Percentiles rank a stretch among this genome's conserved stretches.
Evolutionary conservation across 1,139 yeast species (phyloP).

Genomic region (Blastobotrys persicus): DNA sequence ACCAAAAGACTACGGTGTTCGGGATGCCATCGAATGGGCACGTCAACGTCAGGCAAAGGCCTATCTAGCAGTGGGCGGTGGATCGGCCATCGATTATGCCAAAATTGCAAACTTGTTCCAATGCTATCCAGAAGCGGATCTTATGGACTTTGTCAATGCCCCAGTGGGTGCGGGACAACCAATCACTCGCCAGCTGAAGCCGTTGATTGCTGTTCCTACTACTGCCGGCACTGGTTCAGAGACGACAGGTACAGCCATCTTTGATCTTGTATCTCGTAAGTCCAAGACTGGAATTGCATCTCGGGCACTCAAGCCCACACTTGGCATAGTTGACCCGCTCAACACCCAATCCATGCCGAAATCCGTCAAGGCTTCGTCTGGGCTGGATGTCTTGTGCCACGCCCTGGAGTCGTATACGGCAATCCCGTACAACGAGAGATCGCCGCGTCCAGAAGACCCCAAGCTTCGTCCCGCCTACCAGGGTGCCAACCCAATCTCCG

Average conservation of each 20-base stretch:
- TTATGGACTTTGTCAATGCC: constrained; percentile 43
- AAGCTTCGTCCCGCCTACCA: constrained; percentile 43
- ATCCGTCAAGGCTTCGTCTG: constrained; percentile 44
- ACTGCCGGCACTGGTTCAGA: constrained; percentile 49
- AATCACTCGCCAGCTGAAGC: constrained; percentile 35
- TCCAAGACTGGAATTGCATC: constrained; percentile 44
- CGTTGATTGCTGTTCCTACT: constrained; percentile 45
- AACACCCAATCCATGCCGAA: constrained; percentile 45
- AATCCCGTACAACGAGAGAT: constrained; percentile 41
- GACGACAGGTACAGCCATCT: constrained; percentile 45
- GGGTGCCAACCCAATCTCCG: constrained; percentile 45
- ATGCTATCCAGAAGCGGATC: constrained; percentile 39
- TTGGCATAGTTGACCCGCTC: constrained; percentile 44
- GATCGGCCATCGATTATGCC: constrained; percentile 44
- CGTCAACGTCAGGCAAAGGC: constrained; percentile 38
- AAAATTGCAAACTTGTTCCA: constrained; percentile 43
- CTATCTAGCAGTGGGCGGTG: constrained; percentile 44
- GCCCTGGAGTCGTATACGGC: constrained; percentile 46
- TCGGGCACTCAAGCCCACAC: constrained; percentile 40
- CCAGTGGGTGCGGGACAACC: constrained; percentile 44
- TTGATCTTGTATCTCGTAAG: constrained; percentile 35
- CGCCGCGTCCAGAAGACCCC: constrained; percentile 42
- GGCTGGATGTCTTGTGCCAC: constrained; percentile 47
- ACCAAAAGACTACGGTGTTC: constrained; percentile 42
- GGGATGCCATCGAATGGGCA: constrained; percentile 42